phyloP scores from a whole-genome alignment of 1,284 basidiomycete genomes.

The Ceratobasidium sp. region DNA sequence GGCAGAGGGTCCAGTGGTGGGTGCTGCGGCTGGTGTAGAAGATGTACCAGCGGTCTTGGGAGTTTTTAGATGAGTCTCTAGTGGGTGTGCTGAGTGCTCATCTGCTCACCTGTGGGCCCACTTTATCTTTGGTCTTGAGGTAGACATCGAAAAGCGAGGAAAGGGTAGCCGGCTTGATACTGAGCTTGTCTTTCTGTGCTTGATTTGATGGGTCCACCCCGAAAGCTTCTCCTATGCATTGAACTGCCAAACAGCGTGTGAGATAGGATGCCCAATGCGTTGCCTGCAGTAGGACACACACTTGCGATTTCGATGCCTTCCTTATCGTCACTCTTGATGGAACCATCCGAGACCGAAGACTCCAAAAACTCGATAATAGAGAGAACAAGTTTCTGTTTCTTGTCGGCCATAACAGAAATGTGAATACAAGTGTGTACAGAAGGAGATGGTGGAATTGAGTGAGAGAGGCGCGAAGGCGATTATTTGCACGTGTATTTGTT shows the following conservation, averaged over 20 bases:
- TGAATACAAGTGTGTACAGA: background rate
- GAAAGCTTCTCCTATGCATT: conserved; percentile 95
- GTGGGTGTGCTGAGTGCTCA: conserved; percentile 57
- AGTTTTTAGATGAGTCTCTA: conserved; percentile 46
- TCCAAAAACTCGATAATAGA: conserved; percentile 90
- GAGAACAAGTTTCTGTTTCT: conserved; percentile 80
- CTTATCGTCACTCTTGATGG: conserved; percentile 89
- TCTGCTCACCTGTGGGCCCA: conserved; percentile 48
- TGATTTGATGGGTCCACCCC: conserved; percentile 84
- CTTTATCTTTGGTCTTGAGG: conserved; percentile 78
- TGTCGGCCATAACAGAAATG: conserved; percentile 72
- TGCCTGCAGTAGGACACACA: conserved; percentile 62
- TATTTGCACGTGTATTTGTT: conserved; percentile 42
- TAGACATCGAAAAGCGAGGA: conserved; percentile 89
- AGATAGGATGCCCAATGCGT: conserved; percentile 16
- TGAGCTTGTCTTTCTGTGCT: conserved; percentile 73
- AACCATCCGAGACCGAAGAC: conserved; percentile 84
- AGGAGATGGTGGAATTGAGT: conserved; percentile 19
- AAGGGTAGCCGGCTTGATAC: conserved; percentile 84
- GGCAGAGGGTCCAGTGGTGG: conserved; percentile 65
- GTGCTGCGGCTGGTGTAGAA: conserved; percentile 58
- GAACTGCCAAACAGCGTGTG: conserved; percentile 68
- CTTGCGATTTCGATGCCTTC: conserved; percentile 92
- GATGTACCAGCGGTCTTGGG: conserved; percentile 55
- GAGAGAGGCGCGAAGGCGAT: conserved; percentile 7